Percentiles rank a stretch among this genome's conserved stretches.
Conservation (phyloP, 257 asterid species). For the Jacaranda copaia region DNA sequence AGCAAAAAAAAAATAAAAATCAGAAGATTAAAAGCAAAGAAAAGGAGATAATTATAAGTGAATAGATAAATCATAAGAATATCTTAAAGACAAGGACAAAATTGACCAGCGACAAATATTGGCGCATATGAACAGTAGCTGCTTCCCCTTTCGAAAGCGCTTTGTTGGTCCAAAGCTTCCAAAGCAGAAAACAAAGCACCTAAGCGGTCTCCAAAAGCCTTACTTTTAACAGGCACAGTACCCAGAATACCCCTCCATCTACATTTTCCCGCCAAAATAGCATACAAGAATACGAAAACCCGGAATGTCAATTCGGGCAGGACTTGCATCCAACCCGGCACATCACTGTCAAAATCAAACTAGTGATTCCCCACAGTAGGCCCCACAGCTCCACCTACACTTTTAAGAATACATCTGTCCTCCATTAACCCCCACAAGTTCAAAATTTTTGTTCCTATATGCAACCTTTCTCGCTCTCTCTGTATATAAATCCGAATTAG, state of each 20-base stretch:
- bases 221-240: background rate
- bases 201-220: no score
- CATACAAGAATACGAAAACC: background rate
- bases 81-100: background rate
- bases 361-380: constrained; percentile 33
- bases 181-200: background rate
- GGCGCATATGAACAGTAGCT: background rate
- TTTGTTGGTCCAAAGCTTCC: background rate
- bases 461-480: background rate
- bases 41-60: no score
- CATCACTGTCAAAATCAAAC: constrained; percentile 37
- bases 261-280: constrained; percentile 53
- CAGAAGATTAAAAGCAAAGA: no score
- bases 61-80: background rate
- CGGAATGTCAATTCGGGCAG: background rate
- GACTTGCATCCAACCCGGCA: constrained; percentile 25
- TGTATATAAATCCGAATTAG: constrained; percentile 34
- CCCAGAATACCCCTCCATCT: constrained; percentile 43
- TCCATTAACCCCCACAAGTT: constrained; percentile 48
- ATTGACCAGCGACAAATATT: background rate
- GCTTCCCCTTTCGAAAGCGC: background rate
- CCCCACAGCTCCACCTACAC: constrained; percentile 57
- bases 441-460: constrained; percentile 23
- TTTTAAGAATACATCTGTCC: constrained; percentile 74
- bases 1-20: no score